These are phyloP conservation scores for Zygosaccharomyces pseudobailii DNA, from an alignment of 1,139 yeast species.

Conservation along the genomic window DNA sequence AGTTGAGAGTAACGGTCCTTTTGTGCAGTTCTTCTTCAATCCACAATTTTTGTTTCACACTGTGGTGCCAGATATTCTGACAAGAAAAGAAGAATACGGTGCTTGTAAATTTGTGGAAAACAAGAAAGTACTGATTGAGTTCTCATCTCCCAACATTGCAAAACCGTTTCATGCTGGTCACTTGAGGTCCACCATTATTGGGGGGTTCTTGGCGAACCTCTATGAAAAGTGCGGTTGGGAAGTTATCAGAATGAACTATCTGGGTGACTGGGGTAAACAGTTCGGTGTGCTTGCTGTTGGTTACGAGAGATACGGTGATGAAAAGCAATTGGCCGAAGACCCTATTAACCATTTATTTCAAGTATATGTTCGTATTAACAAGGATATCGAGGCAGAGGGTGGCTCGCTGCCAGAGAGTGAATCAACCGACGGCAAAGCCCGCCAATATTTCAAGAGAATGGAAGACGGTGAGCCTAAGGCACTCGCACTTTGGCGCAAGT, in stretches of 20 bases:
- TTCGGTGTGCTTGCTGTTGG: constrained; percentile 96
- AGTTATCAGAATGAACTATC: constrained; percentile 83
- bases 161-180: constrained; percentile 99
- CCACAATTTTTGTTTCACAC: constrained; percentile 60
- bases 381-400: constrained; percentile 73
- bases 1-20: constrained; percentile 83
- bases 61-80: constrained; percentile 67
- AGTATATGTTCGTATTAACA: constrained; percentile 84
- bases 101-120: constrained; percentile 67
- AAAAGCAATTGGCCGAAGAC: constrained; percentile 62
- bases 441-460: constrained; percentile 84
- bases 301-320: constrained; percentile 77
- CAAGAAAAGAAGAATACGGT: constrained; percentile 62
- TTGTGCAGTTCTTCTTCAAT: constrained; percentile 82
- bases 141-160: constrained; percentile 97
- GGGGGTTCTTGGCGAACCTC: constrained; percentile 90
- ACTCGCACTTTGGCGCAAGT: constrained; percentile 73
- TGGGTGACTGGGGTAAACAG: constrained; percentile 99
- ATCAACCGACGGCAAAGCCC: constrained; percentile 76
- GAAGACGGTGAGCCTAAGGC: constrained; percentile 90
- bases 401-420: constrained; percentile 48
- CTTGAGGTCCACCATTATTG: constrained; percentile 94
- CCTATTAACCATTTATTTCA: constrained; percentile 95
- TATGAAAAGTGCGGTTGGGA: constrained; percentile 90
- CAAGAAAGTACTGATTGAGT: constrained; percentile 76